Base-by-base conservation (phyloP, 495 filamentous ascomycete species). In the Xylaria bambusicola region DNA sequence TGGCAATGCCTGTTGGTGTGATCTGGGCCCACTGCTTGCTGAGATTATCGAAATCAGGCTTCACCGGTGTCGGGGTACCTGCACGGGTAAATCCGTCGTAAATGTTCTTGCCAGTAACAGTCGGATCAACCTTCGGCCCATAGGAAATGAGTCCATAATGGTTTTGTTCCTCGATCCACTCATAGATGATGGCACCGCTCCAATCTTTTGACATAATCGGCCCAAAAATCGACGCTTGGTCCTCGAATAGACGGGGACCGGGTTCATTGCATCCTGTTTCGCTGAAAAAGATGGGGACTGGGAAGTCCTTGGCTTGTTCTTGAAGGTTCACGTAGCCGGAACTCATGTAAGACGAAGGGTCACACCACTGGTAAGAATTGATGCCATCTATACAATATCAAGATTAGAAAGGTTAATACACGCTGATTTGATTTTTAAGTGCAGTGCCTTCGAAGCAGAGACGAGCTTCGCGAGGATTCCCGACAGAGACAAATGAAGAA, bases 331-430 rank as follows among this genome's bases (percentile, higher is more conserved):
- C 61, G 73, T 96, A 96, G 56, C 90, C 91, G 20, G 90, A 93
- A 8, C 71, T 75, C 23, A 66, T 53, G 72, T 86, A 92, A 31
- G 76, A 77, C 15, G 77, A 73, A n/a, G 84, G 77, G 54, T 86
- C 81, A 64, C 92, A 96, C 92, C 92, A 96, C 67, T 91, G 87
- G 64, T 96, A 96, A 38, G 90, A 89, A 66, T 96, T 95, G 35
- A 96, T 77, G 13, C 84, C 80, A 71, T 89, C 57, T 60, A 9
- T 5, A 12, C 6, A 31, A 46, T 17, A 9, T 0, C 23, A 5
- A 18, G 27, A 17, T 60, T 40, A 9, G 0, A 27, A 5, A 18
- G 27, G 23, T 60, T 40, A 60, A 23, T 31, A 40, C 20, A 23
- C 26, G 29, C n/a, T 2, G n/a, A 18, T 21, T 23, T 7, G 20